Evolutionary conservation across 2,329 filamentous ascomycete genomes (phyloP).

Genomic region (Paraphoma sp.): DNA sequence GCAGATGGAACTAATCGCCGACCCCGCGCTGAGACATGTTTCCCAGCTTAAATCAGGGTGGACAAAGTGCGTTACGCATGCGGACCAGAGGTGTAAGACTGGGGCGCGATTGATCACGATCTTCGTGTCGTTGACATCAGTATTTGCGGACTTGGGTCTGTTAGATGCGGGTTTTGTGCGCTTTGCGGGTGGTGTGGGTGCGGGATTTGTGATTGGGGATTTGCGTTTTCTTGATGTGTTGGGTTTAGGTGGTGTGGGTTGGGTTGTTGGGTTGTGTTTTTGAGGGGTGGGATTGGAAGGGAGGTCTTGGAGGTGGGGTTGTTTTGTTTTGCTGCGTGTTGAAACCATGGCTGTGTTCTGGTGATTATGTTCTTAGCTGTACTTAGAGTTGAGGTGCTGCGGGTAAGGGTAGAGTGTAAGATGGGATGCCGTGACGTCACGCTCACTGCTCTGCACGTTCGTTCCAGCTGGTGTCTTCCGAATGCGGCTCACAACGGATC

Average conservation of each 20-base stretch:
- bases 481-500: not conserved
- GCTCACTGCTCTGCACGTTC: not conserved
- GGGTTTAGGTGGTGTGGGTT: not conserved
- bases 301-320: not conserved
- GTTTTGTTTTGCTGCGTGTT: not conserved
- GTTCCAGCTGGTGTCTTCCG: too few species aligned
- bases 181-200: not conserved
- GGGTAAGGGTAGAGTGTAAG: not conserved
- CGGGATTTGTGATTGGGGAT: not conserved
- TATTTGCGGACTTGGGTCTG: not conserved
- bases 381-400: not conserved
- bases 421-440: not conserved
- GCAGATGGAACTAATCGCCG: conserved; percentile 38
- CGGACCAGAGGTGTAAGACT: conserved; percentile 39
- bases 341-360: not conserved
- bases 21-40: conserved; percentile 39
- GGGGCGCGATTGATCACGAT: conserved; percentile 42
- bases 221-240: not conserved
- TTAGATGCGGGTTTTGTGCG: not conserved
- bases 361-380: not conserved
- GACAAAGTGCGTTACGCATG: conserved; percentile 30
- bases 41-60: conserved; percentile 33
- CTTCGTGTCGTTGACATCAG: not conserved
- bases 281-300: not conserved
- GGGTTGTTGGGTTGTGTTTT: not conserved